Base-by-base conservation (phyloP, 2,329 filamentous ascomycete genomes). In the Xylariomycetidae sp. region DNA sequence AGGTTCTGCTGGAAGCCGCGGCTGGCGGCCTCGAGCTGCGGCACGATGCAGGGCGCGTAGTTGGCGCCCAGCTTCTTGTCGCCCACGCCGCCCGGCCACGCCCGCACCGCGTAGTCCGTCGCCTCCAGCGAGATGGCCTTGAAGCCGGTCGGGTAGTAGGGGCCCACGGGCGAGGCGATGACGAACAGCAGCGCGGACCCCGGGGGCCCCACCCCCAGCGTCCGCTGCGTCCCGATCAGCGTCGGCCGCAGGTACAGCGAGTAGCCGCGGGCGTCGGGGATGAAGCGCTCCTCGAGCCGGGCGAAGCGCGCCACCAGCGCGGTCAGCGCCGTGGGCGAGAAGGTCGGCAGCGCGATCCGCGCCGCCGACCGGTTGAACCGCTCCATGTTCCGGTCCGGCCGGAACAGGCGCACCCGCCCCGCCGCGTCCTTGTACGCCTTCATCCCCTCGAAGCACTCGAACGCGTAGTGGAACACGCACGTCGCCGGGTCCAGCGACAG, bases 51-150 rank as follows among this genome's bases (percentile, higher is more conserved):
- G 5, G 92, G 92, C n/a, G 92, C 92, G 61, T 98, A 98, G 75
- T 98, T 98, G 54, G 90, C 92, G 42, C 92, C 92, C 20, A 98
- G 79, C 70, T 98, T 98, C 78, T 92, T 94, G 70, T 96, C 88
- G 51, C 92, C 92, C 19, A 95, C 90, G 57, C 92, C 92, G 40
- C 92, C 92, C 29, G 92, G 92, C 92, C 92, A 98, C 37, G 92
- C 92, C 47, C 92, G 87, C 42, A 95, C 88, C 35, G 90, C 90
- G 61, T 95, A 95, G 65, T 94, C 85, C 33, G 92, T 96, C 17
- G 92, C 92, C 68, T 96, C 92, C 34, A 98, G 75, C 1, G 85
- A 89, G 31, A 98, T 77, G 39, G 92, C 92, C 70, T 96, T 96
- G 79, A 98, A 96, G 40, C 92, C 92, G 2, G 90, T 95, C 2